Evolutionary conservation across 1,284 basidiomycete species (phyloP).

Genomic region (Puccinia brachypodii): DNA sequence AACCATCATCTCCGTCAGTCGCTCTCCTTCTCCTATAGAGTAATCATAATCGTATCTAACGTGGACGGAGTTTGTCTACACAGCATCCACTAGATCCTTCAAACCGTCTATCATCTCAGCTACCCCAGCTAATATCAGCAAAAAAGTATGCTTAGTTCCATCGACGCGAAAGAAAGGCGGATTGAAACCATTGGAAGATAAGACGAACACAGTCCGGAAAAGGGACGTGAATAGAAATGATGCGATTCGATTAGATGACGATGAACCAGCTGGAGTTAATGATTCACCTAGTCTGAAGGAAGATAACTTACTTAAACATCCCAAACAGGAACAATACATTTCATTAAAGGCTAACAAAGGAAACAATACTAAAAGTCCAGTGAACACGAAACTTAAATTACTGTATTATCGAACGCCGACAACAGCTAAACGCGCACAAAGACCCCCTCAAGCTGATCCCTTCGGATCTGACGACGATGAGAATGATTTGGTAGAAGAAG

Average conservation of each 20-base stretch:
- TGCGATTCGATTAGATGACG: background rate
- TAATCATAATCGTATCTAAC: background rate
- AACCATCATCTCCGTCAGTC: background rate
- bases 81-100: background rate
- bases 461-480: background rate
- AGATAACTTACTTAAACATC: background rate
- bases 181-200: background rate
- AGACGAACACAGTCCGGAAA: conserved; percentile 1
- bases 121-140: background rate
- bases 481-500: background rate
- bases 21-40: background rate
- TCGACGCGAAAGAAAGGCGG: background rate
- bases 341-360: background rate
- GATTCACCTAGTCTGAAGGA: background rate
- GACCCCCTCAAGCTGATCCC: background rate
- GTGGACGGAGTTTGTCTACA: background rate
- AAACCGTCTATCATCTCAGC: conserved; percentile 1
- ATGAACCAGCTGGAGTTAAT: too few species aligned
- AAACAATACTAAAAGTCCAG: background rate
- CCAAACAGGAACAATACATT: background rate
- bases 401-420: background rate
- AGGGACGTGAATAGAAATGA: background rate
- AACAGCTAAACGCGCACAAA: background rate
- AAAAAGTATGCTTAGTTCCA: background rate
- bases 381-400: background rate